These are phyloP conservation scores for Botryotinia globosa DNA, from an alignment of 2,329 filamentous ascomycete species.

Conservation along the genomic window DNA sequence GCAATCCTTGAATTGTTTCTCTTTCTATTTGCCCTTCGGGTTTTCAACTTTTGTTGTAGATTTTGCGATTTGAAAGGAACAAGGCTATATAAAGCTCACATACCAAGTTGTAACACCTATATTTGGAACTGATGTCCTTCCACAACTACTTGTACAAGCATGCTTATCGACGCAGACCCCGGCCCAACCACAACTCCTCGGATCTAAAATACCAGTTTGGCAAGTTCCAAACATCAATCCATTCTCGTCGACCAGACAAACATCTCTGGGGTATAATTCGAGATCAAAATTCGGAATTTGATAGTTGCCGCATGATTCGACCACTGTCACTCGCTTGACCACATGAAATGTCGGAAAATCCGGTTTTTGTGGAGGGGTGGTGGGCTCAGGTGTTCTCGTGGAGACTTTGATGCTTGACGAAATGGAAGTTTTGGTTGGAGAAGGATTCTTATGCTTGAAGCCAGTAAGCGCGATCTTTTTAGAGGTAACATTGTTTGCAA, in stretches of 20 bases:
- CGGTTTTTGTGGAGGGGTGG: not conserved
- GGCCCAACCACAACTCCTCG: slow-evolving; percentile 2
- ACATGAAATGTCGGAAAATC: not conserved
- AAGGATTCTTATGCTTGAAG: not conserved
- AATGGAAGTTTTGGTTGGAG: not conserved
- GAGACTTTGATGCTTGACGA: not conserved
- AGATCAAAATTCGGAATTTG: slow-evolving; percentile 1
- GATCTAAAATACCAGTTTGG: not conserved
- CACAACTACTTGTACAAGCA: slow-evolving; percentile 1
- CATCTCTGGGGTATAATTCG: not conserved
- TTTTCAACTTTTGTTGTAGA: not conserved
- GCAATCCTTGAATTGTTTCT: not conserved
- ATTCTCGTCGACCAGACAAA: slow-evolving; percentile 8
- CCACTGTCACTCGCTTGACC: not conserved
- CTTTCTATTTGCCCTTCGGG: not conserved
- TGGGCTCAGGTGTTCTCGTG: not conserved
- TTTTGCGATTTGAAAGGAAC: not conserved
- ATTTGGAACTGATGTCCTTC: slow-evolving; percentile 16
- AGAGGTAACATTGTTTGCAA: not conserved
- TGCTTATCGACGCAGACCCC: not conserved
- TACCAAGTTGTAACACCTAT: not conserved
- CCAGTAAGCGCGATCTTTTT: not conserved
- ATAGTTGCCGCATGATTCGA: not conserved
- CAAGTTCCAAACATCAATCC: slow-evolving; percentile 12
- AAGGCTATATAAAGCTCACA: not conserved